Base-by-base conservation (phyloP, 192 early-diverging fungal species). In the Coemansia sp. region DNA sequence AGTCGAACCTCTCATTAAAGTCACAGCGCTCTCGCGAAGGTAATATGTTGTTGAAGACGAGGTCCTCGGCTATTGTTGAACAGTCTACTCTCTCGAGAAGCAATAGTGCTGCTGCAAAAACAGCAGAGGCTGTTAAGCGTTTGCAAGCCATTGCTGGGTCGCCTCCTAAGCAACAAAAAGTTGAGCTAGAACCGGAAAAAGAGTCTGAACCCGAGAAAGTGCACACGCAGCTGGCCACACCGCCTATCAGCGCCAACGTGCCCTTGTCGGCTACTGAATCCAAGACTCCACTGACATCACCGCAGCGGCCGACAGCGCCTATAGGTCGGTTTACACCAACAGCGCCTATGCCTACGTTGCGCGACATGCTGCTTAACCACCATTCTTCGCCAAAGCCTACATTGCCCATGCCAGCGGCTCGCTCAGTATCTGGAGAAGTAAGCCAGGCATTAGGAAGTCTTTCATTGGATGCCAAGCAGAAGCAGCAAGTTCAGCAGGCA, bases 41-140 rank as follows among this genome's bases (percentile, higher is more conserved):
- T 33, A 22, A 52, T 11, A 8, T 50, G 19, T 23, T 54, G 25
- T 54, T 25, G n/a, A 63, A 63, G 60, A 14, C 33, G 0, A 20
- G 4, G 14, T 14, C 31, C 29, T 25, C 22, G 51, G 11, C 14
- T 57, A 59, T 33, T n/a, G 54, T 22, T 0, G 31, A 58, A 20
- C 17, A 53, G 42, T 61, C 54, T 4, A 39, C 51, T n/a, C 59
- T 82, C 1, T 52, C 32, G 10, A 31, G 79, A 6, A 82, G 74
- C 61, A 82, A 82, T 56, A 82, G 74, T 22, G 74, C 79, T 21
- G 79, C 74, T n/a, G 79, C 74, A 7, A 71, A 73, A 17, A 71
- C 79, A 0, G 74, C 71, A 9, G 79, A 66, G 6, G 79, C 79
- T 0, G 74, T 76, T 27, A 82, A 73, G 67, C 63, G 63, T 6